Percentiles rank a stretch among this genome's conserved stretches.
Evolutionary conservation across 1,139 yeast species (phyloP).

Genomic region (Pichia sp.): DNA sequence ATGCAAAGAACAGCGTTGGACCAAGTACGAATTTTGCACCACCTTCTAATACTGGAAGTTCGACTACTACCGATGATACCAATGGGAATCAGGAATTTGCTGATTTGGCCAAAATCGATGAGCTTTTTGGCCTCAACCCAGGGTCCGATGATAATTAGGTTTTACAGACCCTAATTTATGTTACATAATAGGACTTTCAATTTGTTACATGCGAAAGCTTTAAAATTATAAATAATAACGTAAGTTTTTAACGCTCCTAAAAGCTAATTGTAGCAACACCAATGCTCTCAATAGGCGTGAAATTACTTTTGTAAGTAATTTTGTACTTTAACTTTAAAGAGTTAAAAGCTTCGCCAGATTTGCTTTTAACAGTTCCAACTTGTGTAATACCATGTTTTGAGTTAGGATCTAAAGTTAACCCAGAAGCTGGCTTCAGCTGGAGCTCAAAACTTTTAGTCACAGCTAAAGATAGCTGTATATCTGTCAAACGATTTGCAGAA

Average conservation of each 20-base stretch:
- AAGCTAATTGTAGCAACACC: constrained; percentile 38
- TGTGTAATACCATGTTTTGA: constrained; percentile 54
- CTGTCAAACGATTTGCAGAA: constrained; percentile 39
- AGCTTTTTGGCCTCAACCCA: constrained; percentile 9
- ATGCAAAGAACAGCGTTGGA: neutral
- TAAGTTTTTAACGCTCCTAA: neutral
- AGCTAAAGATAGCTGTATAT: constrained; percentile 67
- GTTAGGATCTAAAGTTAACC: constrained; percentile 45
- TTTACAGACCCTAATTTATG: too few species aligned
- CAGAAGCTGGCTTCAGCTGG: constrained; percentile 62
- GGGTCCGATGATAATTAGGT: neutral
- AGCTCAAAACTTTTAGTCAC: constrained; percentile 70
- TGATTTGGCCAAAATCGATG: constrained; percentile 13
- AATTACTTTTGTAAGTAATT: constrained; percentile 48
- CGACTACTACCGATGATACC: neutral
- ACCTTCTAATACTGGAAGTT: neutral
- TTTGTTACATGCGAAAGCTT: too few species aligned
- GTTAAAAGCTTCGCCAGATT: constrained; percentile 31
- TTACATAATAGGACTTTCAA: too few species aligned
- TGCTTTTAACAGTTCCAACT: constrained; percentile 50
- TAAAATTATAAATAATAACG: neutral
- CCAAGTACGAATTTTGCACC: neutral
- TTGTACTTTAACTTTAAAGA: constrained; percentile 79
- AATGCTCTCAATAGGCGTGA: constrained; percentile 43
- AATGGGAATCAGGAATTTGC: constrained; percentile 5